phyloP scores from a whole-genome alignment of 2,329 filamentous ascomycete species.

The Arachnopeziza araneosa region DNA sequence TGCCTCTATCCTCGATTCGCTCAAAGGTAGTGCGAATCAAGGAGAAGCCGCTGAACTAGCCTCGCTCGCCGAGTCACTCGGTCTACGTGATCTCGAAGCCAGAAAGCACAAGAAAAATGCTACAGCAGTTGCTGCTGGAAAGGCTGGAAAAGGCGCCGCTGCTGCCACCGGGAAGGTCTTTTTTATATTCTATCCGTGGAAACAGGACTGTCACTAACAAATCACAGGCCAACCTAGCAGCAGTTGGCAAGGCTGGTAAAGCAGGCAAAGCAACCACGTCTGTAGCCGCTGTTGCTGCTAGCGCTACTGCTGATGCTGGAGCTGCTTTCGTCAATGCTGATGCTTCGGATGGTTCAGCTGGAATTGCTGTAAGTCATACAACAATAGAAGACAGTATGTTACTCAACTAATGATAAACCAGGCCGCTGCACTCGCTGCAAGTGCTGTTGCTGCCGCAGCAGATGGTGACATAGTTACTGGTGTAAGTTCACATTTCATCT shows the following conservation, averaged over 20 bases:
- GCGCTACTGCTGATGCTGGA: not conserved
- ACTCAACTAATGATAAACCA: not conserved
- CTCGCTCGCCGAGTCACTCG: slow-evolving; percentile 16
- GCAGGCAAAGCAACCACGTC: not conserved
- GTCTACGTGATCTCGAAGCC: slow-evolving; percentile 17
- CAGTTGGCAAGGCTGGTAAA: not conserved
- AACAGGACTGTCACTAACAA: too few species aligned
- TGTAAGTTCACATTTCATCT: not conserved
- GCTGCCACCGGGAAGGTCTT: not conserved
- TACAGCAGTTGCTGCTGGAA: slow-evolving; percentile 8
- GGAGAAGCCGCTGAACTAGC: slow-evolving; percentile 2
- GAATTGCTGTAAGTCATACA: slow-evolving; percentile 2
- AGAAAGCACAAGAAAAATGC: slow-evolving; percentile 19
- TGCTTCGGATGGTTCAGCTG: slow-evolving; percentile 1
- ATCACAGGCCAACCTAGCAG: too few species aligned
- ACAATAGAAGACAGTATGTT: not conserved
- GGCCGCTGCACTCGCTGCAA: slow-evolving; percentile 1
- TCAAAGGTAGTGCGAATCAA: not conserved
- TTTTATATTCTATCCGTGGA: too few species aligned
- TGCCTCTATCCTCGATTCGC: not conserved
- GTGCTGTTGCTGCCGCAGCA: not conserved
- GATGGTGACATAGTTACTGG: not conserved
- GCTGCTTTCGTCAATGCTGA: not conserved
- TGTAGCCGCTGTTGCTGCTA: not conserved
- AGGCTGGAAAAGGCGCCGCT: slow-evolving; percentile 4